Evolutionary conservation across 768 basidiomycete genomes (phyloP).

Genomic region (Exidia glandulosa): DNA sequence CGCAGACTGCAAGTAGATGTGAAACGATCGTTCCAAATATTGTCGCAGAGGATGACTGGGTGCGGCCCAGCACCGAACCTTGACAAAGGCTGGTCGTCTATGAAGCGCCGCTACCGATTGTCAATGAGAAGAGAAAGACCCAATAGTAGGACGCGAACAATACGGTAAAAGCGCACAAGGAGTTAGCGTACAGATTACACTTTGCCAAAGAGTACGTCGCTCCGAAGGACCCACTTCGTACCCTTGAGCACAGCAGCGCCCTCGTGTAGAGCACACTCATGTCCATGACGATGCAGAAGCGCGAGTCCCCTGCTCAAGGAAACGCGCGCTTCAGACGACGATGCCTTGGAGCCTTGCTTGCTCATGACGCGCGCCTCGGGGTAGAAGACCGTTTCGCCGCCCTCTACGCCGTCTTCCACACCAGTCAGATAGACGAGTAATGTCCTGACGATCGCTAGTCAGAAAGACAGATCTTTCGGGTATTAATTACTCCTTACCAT

Average conservation of each 20-base stretch:
- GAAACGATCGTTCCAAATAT: too few relatives aligned
- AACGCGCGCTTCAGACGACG: slow-evolving; percentile 31
- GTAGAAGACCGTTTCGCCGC: slow-evolving; percentile 69
- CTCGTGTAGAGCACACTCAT: slow-evolving; percentile 63
- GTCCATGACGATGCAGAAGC: slow-evolving; percentile 61
- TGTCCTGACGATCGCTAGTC: slow-evolving; percentile 64
- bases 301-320: slow-evolving; percentile 50
- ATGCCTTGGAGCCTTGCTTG: slow-evolving; percentile 31
- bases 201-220: slow-evolving; percentile 52
- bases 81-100: too few relatives aligned
- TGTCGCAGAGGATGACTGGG: too few relatives aligned
- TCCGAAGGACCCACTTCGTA: slow-evolving; percentile 62
- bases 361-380: slow-evolving; percentile 21
- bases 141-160: too few relatives aligned
- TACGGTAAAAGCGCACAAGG: too few relatives aligned
- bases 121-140: too few relatives aligned
- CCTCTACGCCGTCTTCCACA: slow-evolving; percentile 58
- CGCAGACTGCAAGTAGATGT: too few relatives aligned
- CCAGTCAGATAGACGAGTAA: slow-evolving; percentile 65
- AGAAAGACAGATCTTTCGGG: too few relatives aligned
- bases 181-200: not conserved
- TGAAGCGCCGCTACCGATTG: too few relatives aligned
- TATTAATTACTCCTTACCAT: too few relatives aligned
- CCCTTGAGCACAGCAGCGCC: slow-evolving; percentile 51
- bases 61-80: too few relatives aligned